These are phyloP conservation scores for Chlamydomonas schloesseri DNA, from an alignment of 139 green algal genomes.

Conservation along the genomic window DNA sequence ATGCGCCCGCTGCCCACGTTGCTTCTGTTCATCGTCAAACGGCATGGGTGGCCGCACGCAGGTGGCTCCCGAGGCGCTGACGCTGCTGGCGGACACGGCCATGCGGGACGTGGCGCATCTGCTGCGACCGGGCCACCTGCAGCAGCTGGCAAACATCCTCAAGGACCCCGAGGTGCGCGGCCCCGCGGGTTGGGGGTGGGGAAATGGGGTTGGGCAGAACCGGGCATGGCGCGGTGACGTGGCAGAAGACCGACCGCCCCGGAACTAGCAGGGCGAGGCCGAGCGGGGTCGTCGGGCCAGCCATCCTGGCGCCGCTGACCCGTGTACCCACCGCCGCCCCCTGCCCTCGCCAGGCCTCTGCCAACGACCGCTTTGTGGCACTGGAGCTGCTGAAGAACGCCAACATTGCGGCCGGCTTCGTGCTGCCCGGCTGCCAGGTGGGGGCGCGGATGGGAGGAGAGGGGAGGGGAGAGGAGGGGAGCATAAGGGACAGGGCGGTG, in stretches of 20 bases:
- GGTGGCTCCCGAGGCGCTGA: conserved; percentile 58
- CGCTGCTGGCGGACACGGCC: conserved; percentile 50
- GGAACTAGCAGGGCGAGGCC: no score
- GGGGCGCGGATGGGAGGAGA: not conserved
- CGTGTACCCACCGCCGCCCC: no score
- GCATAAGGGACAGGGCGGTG: no score
- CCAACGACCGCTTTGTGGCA: conserved; percentile 65
- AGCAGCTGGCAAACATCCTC: conserved; percentile 65
- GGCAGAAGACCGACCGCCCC: no score
- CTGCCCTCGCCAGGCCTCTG: conserved; percentile 25
- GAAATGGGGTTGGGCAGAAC: no score
- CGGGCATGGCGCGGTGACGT: no score
- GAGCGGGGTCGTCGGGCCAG: not conserved
- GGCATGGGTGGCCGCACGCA: no score
- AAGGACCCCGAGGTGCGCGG: conserved; percentile 49
- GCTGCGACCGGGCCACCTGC: conserved; percentile 57
- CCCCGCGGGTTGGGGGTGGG: no score
- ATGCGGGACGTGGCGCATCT: conserved; percentile 65
- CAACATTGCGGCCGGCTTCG: conserved; percentile 58
- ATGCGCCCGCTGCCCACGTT: no score
- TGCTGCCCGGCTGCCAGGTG: conserved; percentile 43
- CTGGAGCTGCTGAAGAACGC: conserved; percentile 69
- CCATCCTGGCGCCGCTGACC: no score
- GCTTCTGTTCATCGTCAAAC: no score
- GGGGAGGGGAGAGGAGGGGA: not conserved